These are phyloP conservation scores for Meyerozyma athensensis DNA, from an alignment of 1,139 yeast genomes.

Conservation along the genomic window DNA sequence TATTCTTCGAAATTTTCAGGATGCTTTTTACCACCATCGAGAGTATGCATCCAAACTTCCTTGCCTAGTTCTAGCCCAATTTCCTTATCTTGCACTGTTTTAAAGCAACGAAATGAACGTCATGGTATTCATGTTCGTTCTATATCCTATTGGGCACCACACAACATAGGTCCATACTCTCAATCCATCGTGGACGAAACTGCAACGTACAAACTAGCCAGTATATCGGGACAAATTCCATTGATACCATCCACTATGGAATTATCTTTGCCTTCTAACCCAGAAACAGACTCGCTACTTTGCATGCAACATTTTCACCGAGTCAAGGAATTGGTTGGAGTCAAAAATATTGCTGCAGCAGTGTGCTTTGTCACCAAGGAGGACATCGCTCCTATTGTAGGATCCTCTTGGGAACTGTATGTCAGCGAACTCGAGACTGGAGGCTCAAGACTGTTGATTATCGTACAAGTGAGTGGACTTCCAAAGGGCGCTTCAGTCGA, in stretches of 20 bases:
- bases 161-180: slow-evolving; percentile 95
- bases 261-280: no score
- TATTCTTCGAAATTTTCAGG: slow-evolving; percentile 53
- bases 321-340: slow-evolving; percentile 54
- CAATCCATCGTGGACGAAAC: slow-evolving; percentile 59
- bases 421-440: slow-evolving; percentile 14
- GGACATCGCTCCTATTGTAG: slow-evolving; percentile 23
- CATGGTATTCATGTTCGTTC: slow-evolving; percentile 86
- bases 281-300: slow-evolving; percentile 33
- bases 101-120: slow-evolving; percentile 19
- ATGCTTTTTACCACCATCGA: slow-evolving; percentile 73
- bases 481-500: slow-evolving; percentile 74
- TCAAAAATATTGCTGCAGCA: slow-evolving; percentile 38
- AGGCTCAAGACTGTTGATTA: slow-evolving; percentile 29
- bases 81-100: slow-evolving; percentile 57
- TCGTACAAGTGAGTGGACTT: slow-evolving; percentile 56
- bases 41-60: slow-evolving; percentile 72
- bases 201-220: slow-evolving; percentile 40
- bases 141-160: slow-evolving; percentile 96
- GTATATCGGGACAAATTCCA: slow-evolving; percentile 92
- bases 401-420: slow-evolving; percentile 37
- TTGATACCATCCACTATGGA: slow-evolving; percentile 69
- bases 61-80: slow-evolving; percentile 34
- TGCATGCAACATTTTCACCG: slow-evolving; percentile 71
- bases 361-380: slow-evolving; percentile 50